Base-by-base conservation (phyloP, 306 rosid genomes). In the Sphenostylis stenocarpa region DNA sequence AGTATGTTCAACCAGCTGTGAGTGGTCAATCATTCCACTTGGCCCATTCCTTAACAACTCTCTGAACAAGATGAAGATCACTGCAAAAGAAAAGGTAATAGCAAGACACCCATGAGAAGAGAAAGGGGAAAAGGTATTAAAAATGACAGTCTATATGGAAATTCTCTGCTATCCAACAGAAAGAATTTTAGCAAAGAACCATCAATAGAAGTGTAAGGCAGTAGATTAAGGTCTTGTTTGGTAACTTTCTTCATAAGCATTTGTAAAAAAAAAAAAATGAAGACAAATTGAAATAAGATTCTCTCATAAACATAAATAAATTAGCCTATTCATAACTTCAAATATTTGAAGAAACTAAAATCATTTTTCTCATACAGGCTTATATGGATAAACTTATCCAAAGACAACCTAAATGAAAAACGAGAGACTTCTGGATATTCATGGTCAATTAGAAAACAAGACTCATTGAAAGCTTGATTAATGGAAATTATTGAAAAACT, bases 21-120 rank as follows among this genome's bases (percentile, higher is more conserved):
- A 87, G 83, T 95, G 99, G 28, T 90, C 96, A 85, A 95, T 89
- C 92, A 95, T 95, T 73, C 83, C 88, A 34, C 73, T 81, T 4
- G 68, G 55, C 28, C 96, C 92, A 49, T 85, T 74, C 60, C 31
- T 80, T 43, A 80, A 63, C 87, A 87, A 86, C 62, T 87, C 81
- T 72, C 71, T 88, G 26, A 62, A 86, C 90, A 92, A 88, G 80
- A 92, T 80, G 77, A 86, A 83, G 41, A 90, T 26, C 81, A 92
- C 98, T 95, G 96, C 87, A 86, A 38, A 68, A 47, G 51, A 62
- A 1, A 43, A 70, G 26, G 72, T 17, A 39, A 24, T 6, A 49
- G n/a, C 64, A 52, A 69, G 51, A 60, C n/a, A 4, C 65, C 41
- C 34, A 67, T 80, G 51, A 72, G 49, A 76, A 31, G 39, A 19